Conservation (phyloP, 73 alveolate species). For the Strombidium stylifer region DNA sequence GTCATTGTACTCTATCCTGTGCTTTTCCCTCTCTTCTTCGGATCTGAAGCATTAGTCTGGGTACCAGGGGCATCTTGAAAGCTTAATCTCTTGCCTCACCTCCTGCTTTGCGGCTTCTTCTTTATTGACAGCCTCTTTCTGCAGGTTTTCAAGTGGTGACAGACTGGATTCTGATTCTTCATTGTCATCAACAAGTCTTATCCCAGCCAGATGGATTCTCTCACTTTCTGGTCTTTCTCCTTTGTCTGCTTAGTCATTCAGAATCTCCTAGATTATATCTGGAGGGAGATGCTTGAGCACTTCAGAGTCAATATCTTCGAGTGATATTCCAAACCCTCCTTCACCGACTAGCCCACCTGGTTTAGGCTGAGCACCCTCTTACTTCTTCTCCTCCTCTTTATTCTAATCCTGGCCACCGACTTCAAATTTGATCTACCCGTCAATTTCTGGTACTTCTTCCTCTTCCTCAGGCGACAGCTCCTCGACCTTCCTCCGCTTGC, state of each 20-base stretch:
- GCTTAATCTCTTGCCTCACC: background rate
- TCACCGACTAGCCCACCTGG: no score
- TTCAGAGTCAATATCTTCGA: no score
- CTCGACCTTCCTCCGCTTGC: background rate
- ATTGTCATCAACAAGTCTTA: background rate
- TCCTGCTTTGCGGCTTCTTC: background rate
- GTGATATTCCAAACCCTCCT: no score
- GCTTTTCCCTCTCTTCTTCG: background rate
- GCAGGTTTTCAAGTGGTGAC: background rate
- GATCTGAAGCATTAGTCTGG: background rate
- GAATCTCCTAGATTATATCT: no score
- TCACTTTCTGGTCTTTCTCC: no score
- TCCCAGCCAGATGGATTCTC: no score
- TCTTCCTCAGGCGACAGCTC: background rate
- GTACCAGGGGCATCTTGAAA: background rate
- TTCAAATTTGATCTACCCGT: background rate
- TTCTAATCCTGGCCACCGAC: background rate
- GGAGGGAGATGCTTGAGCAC: no score
- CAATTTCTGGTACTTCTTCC: background rate
- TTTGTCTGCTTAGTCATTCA: no score
- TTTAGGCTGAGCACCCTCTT: no score
- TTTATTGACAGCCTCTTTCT: background rate
- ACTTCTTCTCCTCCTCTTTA: background rate
- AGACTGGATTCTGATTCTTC: background rate
- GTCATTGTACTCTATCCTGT: conserved; percentile 26